A percentile compares a stretch with the other conserved stretches of the same genome.
Conservation (phyloP, 2,329 filamentous ascomycete genomes). For the Ophiostoma triangulosporum region DNA sequence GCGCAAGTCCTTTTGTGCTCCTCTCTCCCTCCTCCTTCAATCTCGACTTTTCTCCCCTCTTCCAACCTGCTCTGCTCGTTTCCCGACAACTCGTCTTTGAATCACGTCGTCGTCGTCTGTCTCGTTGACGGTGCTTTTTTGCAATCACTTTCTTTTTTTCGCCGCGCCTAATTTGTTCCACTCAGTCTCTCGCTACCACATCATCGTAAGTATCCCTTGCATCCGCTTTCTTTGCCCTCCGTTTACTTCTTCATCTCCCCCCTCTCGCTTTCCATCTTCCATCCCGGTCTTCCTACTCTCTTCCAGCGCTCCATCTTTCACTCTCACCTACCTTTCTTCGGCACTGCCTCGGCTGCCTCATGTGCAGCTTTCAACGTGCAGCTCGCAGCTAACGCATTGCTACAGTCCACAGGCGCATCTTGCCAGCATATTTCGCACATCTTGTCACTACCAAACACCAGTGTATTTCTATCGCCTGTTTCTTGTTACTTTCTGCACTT, state of each 20-base stretch:
- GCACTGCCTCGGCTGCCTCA: no score
- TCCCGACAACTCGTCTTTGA: background rate
- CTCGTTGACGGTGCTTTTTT: background rate
- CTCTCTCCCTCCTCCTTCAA: conserved; percentile 4
- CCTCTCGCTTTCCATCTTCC: background rate
- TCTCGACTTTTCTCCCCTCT: background rate
- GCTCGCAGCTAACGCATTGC: no score
- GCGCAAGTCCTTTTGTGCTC: conserved; percentile 10
- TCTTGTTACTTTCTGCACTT: background rate
- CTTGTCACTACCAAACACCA: no score
- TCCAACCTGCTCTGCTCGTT: background rate
- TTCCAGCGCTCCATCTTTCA: background rate
- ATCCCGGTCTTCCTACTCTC: background rate
- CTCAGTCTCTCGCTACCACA: conserved; percentile 6
- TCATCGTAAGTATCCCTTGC: conserved; percentile 4
- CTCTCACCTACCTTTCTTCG: background rate
- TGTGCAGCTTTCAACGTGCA: no score
- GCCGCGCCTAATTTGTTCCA: background rate
- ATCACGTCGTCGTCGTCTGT: background rate
- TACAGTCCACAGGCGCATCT: no score
- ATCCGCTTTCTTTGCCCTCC: background rate
- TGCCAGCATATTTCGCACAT: no score
- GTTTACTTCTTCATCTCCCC: background rate
- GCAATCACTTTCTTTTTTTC: conserved; percentile 4
- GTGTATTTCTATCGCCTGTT: background rate